Conservation (phyloP, 805 yeast species). For the Myxozyma udenii region DNA sequence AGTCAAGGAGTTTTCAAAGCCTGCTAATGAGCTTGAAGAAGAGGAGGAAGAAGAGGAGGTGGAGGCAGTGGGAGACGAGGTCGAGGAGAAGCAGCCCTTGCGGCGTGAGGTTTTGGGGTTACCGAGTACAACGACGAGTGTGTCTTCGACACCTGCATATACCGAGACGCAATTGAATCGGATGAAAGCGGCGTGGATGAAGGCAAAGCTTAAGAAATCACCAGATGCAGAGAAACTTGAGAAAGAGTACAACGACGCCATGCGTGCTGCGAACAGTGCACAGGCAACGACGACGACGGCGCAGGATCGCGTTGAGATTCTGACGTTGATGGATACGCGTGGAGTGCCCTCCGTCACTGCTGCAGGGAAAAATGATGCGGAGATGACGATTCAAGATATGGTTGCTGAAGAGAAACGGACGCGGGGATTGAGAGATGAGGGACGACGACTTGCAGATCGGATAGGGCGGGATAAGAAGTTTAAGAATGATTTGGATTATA, state of each 20-base stretch:
- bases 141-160: neutral
- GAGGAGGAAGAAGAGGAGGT: neutral
- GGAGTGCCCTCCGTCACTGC: constrained; percentile 18
- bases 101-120: neutral
- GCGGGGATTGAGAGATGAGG: constrained; percentile 28
- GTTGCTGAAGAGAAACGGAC: constrained; percentile 38
- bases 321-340: constrained; percentile 22
- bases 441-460: constrained; percentile 36
- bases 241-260: constrained; percentile 28
- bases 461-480: constrained; percentile 43
- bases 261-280: neutral
- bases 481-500: constrained; percentile 44
- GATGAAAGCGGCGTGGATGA: constrained; percentile 38
- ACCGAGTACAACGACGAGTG: neutral
- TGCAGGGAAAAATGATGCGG: constrained; percentile 33
- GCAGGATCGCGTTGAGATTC: constrained; percentile 17
- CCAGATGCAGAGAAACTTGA: constrained; percentile 34
- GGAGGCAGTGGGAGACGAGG: neutral
- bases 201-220: constrained; percentile 38
- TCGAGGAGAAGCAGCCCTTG: neutral
- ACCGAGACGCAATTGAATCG: constrained; percentile 35
- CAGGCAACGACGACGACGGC: neutral
- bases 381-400: constrained; percentile 42
- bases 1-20: neutral
- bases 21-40: constrained; percentile 1